phyloP scores from a whole-genome alignment of 441 rosid genomes.

The Corymbia citriodora region DNA sequence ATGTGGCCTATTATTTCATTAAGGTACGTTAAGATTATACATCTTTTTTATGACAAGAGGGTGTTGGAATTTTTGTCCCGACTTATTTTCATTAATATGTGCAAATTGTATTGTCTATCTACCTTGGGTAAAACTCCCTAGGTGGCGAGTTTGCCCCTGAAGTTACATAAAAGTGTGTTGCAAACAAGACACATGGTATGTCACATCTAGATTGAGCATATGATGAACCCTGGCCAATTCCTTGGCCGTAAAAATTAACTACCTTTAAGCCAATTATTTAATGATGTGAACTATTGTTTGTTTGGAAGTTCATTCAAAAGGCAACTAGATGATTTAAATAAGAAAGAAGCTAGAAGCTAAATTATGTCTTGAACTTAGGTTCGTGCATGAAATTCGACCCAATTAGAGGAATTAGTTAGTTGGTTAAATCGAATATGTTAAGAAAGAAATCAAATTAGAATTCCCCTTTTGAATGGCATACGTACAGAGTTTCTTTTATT shows the following conservation, averaged over 20 bases:
- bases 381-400: no score
- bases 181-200: neutral
- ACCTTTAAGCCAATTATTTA: neutral
- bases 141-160: neutral
- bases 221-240: neutral
- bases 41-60: neutral
- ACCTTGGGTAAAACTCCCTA: neutral
- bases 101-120: neutral
- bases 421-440: no score
- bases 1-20: no score
- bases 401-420: no score
- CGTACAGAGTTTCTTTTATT: no score
- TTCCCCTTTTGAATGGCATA: no score
- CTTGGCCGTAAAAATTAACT: neutral
- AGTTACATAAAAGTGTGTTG: neutral
- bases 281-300: neutral
- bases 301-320: neutral
- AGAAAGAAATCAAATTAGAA: no score
- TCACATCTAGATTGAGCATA: neutral
- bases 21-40: no score
- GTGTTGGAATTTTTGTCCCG: neutral
- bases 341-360: no score
- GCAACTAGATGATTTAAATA: neutral
- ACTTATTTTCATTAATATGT: neutral
- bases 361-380: no score